Base-by-base conservation (phyloP, 2,329 filamentous ascomycete genomes). In the Talaromyces sp. region DNA sequence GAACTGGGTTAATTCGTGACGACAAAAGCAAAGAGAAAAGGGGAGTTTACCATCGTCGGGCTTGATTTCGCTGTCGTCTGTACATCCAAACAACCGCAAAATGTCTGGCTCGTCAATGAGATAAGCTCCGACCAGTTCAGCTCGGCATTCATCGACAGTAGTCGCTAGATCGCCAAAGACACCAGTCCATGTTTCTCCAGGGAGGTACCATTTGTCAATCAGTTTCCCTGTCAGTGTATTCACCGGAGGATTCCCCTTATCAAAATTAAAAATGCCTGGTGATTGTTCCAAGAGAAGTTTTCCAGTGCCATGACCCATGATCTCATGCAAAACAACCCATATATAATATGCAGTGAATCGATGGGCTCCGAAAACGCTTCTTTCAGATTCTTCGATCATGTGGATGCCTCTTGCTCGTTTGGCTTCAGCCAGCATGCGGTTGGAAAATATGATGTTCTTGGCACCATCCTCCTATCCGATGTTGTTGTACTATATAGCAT, bases 221-320 rank as follows among this genome's bases (percentile, higher is more conserved):
- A 14, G 40, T 2, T 44, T 44, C n/a, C 40, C 40, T 5, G 40
- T 44, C 7, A 44, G 14, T 44, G 40, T 12, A 5, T 44, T 44
- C 16, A 44, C 16, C 16, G 40, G 40, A 14, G 40, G 40, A 6
- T 44, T 44, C 40, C n/a, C 40, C 16, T n/a, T 44, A 5, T 44
- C 40, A 5, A 44, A 44, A 44, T 44, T 44, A 14, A 44, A 44
- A 16, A 18, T n/a, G 14, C 40, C 40, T 5, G 40, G 40, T 16
- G 16, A 44, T 9, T 44, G 40, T 69, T 88, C 85, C 64, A 81
- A 78, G 40, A 89, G 77, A 23, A 89, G 78, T 68, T 84, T 86
- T 12, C 86, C 86, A 47, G 86, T 88, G 12, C 87, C 86, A 65
- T 88, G 87, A 10, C 86, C 87, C 2, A 88, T 75, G 4, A 88